Conservation (phyloP, 1,284 basidiomycete genomes). For the Apiotrichum veenhuisii region DNA sequence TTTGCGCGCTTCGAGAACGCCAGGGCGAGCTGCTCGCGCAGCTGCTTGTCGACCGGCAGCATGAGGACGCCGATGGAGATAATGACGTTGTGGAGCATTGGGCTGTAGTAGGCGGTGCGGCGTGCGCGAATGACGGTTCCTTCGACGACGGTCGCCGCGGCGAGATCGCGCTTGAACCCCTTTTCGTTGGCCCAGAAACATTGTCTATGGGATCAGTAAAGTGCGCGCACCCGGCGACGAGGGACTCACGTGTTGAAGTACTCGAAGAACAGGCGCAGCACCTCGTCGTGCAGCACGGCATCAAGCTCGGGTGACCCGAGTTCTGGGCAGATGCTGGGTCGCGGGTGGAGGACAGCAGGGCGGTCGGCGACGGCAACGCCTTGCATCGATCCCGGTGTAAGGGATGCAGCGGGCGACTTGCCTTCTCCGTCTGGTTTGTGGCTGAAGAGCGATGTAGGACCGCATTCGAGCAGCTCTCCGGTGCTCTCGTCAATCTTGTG, state of each 20-base stretch:
- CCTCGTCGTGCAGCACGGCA: constrained; percentile 18
- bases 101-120: constrained; percentile 24
- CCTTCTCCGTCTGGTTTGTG: constrained; percentile 5
- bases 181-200: constrained; percentile 27
- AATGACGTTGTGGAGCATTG: constrained; percentile 69
- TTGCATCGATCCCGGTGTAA: neutral
- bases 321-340: neutral
- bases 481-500: constrained; percentile 23
- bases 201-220: constrained; percentile 13
- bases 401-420: neutral
- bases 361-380: constrained; percentile 3
- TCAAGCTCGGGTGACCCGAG: constrained; percentile 19
- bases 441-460: constrained; percentile 21
- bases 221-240: neutral
- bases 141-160: constrained; percentile 1
- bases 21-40: constrained; percentile 15
- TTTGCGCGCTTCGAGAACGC: constrained; percentile 26
- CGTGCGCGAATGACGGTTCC: constrained; percentile 16
- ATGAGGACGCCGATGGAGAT: constrained; percentile 50
- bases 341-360: constrained; percentile 6
- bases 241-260: constrained; percentile 23
- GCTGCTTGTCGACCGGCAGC: constrained; percentile 8
- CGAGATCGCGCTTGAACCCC: constrained; percentile 20
- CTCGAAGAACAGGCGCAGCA: constrained; percentile 24
- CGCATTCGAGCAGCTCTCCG: constrained; percentile 18